Evolutionary conservation across 2,329 filamentous ascomycete species (phyloP), one percentile per base, ranked within the genome.

Genomic region (Hymenoscyphus infarciens): DNA sequence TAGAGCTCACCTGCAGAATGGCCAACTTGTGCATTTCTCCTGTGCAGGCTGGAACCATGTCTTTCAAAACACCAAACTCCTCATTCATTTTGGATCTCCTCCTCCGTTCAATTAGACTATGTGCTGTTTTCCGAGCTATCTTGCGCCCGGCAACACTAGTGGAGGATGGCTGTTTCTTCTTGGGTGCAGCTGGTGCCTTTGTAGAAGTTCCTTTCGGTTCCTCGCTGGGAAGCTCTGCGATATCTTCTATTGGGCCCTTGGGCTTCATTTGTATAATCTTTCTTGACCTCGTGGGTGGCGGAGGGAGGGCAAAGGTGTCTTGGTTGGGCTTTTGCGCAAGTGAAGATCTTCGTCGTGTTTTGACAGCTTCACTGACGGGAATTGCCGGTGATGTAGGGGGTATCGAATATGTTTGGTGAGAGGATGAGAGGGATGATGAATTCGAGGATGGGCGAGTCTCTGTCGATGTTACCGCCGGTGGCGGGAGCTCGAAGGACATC

Each of bases 191-290:
- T 10, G 65, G 60, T 63, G 66, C 29, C 52, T 69, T 67, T 11
- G 62, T 63, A 25, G 60, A 55, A 11, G 63, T 29, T 19, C 70
- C 61, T 56, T 68, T 70, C 2, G 61, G 53, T n/a, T 59, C 29
- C 53, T 70, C 67, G 33, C 60, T 56, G 0, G 63, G 31, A 11
- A 53, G 25, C 27, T 69, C 61, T 52, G 59, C 60, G 7, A 54
- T 61, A 39, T 74, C 67, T 61, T 77, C 73, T 64, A 79, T 73
- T 68, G 84, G 78, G 33, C 76, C 71, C 29, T 80, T 77, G 19
- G 85, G 94, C 77, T 96, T 97, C 93, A 98, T 97, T 78, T 98
- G 94, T 63, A 98, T 98, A 74, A 99, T 98, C 79, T 96, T 98
- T 71, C 94, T 88, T 52, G 92, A 91, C 66, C 94, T 83, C 2